Percentiles rank a stretch among this genome's conserved stretches.
phyloP scores from a whole-genome alignment of 208 protist species.

The Acanthamoeba castellanii region DNA sequence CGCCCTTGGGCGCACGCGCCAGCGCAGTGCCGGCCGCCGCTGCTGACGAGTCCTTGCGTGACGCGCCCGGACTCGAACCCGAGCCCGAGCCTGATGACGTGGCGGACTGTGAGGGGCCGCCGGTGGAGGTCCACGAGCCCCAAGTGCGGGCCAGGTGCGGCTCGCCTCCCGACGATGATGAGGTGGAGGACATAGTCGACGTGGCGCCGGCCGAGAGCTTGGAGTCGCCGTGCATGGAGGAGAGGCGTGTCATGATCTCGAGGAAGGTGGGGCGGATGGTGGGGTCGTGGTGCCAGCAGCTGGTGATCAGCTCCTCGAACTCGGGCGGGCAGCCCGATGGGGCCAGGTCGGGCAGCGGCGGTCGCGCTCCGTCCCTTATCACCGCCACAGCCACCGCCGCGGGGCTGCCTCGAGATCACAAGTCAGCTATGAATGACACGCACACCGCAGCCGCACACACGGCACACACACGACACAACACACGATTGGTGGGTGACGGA shows the following conservation, averaged over 20 bases:
- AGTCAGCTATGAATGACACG: too few species aligned
- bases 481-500: too few species aligned
- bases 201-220: neutral
- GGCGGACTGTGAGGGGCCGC: neutral
- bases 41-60: too few species aligned
- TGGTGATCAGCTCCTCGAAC: neutral
- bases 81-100: neutral
- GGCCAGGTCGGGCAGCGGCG: neutral
- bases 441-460: too few species aligned
- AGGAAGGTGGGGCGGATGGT: conserved; percentile 49
- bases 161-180: neutral
- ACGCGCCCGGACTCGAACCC: too few species aligned
- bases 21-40: too few species aligned
- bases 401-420: too few species aligned
- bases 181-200: neutral
- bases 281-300: conserved; percentile 50
- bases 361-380: neutral
- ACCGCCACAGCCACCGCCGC: conserved; percentile 11
- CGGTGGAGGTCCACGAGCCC: neutral
- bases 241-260: conserved; percentile 63
- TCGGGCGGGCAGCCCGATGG: neutral
- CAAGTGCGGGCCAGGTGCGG: too few species aligned
- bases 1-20: neutral
- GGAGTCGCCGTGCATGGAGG: neutral
- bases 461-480: too few species aligned